phyloP scores from a whole-genome alignment of 148 eudicot species.

The Rhododendron williamsianum region DNA sequence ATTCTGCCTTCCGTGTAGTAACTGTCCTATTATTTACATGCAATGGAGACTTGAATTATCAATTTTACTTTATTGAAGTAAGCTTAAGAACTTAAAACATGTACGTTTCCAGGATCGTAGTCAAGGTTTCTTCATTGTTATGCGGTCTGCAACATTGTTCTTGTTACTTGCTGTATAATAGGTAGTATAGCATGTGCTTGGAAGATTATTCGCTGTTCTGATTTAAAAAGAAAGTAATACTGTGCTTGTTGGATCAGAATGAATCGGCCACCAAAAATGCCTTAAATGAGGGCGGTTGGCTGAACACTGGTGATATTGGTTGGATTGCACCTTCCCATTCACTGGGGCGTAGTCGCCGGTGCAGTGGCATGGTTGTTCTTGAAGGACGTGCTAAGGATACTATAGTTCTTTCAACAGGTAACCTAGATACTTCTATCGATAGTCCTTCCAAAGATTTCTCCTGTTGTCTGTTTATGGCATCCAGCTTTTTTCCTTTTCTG shows the following conservation, averaged over 20 bases:
- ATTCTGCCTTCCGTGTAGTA: neutral
- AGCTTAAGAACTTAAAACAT: neutral
- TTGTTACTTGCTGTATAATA: neutral
- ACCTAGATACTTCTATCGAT: neutral
- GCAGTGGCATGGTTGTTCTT: slow-evolving; percentile 80
- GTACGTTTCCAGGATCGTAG: neutral
- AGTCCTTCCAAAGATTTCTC: neutral
- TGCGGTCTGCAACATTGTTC: neutral
- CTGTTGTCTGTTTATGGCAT: neutral
- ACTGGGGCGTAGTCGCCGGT: slow-evolving; percentile 69
- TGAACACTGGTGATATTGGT: slow-evolving; percentile 89
- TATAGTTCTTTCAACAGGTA: slow-evolving; percentile 93
- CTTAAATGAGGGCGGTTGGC: slow-evolving; percentile 80
- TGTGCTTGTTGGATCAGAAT: slow-evolving; percentile 43
- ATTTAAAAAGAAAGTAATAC: neutral
- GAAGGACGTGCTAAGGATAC: slow-evolving; percentile 99
- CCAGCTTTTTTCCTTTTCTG: neutral
- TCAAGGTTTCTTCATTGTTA: neutral
- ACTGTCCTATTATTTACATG: neutral
- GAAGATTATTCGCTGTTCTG: neutral
- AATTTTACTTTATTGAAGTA: neutral
- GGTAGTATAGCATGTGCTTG: neutral
- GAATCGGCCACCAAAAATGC: slow-evolving; percentile 55
- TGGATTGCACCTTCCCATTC: slow-evolving; percentile 92
- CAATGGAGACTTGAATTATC: neutral